These are phyloP conservation scores for Globisporangium nagaii DNA, from an alignment of 352 stramenopile species.

Conservation along the genomic window DNA sequence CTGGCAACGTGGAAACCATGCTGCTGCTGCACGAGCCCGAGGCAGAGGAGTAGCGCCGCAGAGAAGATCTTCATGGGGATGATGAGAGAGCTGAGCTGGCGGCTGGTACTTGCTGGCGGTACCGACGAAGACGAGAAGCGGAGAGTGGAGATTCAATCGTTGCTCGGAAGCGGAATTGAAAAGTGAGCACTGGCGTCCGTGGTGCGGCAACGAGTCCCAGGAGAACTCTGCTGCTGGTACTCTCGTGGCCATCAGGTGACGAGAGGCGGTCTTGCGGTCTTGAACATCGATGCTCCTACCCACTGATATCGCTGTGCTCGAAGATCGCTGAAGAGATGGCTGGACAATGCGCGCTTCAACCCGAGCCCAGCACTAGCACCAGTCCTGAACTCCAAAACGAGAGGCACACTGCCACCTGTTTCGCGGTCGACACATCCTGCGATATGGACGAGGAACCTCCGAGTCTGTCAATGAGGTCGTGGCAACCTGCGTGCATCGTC, in stretches of 20 bases:
- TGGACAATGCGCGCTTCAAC: neutral
- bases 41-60: neutral
- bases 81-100: neutral
- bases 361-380: no score
- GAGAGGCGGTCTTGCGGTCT: no score
- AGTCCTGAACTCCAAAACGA: no score
- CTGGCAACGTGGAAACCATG: neutral
- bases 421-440: no score
- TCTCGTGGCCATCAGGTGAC: no score
- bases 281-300: neutral
- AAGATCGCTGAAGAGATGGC: neutral
- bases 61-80: conserved; percentile 1
- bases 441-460: no score
- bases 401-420: no score
- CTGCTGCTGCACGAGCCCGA: neutral
- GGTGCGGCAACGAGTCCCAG: neutral
- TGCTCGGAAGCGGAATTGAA: neutral
- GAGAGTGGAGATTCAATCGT: neutral
- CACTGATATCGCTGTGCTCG: neutral
- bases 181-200: neutral
- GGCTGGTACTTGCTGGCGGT: neutral
- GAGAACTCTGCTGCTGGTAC: neutral
- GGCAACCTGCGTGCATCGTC: no score
- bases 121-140: neutral
- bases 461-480: no score